phyloP scores from a whole-genome alignment of 495 filamentous ascomycete species.

The Aspergillus ostianus region DNA sequence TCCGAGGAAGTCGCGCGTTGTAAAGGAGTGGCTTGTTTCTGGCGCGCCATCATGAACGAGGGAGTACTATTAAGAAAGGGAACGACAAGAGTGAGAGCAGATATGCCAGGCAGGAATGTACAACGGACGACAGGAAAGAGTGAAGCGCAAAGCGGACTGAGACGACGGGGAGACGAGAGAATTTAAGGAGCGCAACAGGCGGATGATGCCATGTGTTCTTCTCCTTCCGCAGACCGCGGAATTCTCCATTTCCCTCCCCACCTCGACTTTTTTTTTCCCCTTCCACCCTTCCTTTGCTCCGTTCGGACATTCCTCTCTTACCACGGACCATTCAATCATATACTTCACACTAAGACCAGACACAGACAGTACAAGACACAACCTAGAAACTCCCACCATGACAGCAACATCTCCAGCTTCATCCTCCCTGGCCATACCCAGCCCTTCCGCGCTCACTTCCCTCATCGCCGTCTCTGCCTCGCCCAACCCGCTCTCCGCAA shows the following conservation, averaged over 20 bases:
- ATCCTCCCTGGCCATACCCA: conserved; percentile 8
- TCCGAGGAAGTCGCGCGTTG: conserved; percentile 66
- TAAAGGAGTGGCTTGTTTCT: conserved; percentile 66
- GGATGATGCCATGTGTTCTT: conserved; percentile 47
- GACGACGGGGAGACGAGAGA: background rate
- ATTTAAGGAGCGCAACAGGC: conserved; percentile 16
- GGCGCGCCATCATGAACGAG: conserved; percentile 59
- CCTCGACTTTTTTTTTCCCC: conserved; percentile 3
- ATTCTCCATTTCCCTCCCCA: background rate
- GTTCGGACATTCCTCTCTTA: background rate
- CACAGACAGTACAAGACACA: background rate
- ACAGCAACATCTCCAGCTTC: conserved; percentile 2
- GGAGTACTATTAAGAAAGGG: background rate
- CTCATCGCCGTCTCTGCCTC: conserved; percentile 30
- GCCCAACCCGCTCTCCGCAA: conserved; percentile 37
- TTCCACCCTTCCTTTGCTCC: conserved; percentile 5
- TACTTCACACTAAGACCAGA: too few species aligned
- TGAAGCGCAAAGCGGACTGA: background rate
- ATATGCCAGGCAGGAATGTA: background rate
- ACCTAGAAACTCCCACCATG: conserved; percentile 5
- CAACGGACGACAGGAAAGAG: background rate
- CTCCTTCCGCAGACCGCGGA: conserved; percentile 20
- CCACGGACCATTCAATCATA: background rate
- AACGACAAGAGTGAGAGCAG: background rate
- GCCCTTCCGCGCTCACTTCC: conserved; percentile 33